Base-by-base conservation (phyloP, 2,329 filamentous ascomycete genomes). In the Colletotrichum horii region DNA sequence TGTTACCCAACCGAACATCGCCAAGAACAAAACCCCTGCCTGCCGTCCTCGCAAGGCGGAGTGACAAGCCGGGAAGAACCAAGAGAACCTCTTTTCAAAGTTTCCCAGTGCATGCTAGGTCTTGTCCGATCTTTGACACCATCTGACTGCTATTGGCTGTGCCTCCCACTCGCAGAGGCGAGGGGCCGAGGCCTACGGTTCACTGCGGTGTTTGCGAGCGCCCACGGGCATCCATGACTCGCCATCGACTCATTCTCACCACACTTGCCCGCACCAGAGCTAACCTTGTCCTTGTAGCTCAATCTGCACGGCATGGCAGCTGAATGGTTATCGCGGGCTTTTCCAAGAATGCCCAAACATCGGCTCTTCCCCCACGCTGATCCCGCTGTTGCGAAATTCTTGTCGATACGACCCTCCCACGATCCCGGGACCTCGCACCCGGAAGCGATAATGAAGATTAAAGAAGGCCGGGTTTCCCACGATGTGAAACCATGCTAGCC, bases 201-300 rank as follows among this genome's bases (percentile, higher is more conserved):
- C 52, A 43, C 26, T 24, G 48, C 66, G 58, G 28, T 26, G 22
- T 56, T 67, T 28, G 43, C 65, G n/a, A 32, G 7, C 28, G 32
- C 55, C 12, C 6, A 62, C 36, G 68, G 19, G 52, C 19, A 32
- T 11, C 36, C 28, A 71, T 75, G 72, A 75, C 72, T 75, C 72
- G 67, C 11, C 28, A 75, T 71, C 48, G 28, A 61, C 19, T 71
- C 61, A 66, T 55, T 28, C 28, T 52, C 48, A 61, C 22, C 9
- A 43, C 28, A 56, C 22, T 30, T 52, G 67, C 66, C 67, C 67
- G n/a, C 67, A 30, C 34, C 22, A 26, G 19, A 70, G 28, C 32
- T 12, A 71, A 71, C 72, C 72, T 52, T 75, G 67, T 71, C 67
- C 72, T 32, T 75, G 72, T 48, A 30, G 19, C 22, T 66, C 55